These are phyloP conservation scores for Aspergillus ustus DNA, from an alignment of 2,329 filamentous ascomycete genomes.

Conservation along the genomic window DNA sequence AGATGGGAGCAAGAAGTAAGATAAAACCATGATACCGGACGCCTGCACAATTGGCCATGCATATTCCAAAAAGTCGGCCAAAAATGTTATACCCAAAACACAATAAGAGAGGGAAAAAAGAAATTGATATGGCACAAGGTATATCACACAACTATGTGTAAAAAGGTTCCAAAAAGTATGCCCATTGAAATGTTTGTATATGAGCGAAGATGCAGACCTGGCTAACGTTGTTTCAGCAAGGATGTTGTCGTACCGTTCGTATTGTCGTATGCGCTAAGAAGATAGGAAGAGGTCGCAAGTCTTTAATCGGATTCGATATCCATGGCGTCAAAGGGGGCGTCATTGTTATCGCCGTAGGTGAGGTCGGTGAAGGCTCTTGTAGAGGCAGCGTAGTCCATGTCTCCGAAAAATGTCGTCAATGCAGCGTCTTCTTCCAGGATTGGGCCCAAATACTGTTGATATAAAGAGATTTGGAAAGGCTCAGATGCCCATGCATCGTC, in stretches of 20 bases:
- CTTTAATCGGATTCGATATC: not conserved
- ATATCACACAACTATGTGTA: not conserved
- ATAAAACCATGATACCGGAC: not conserved
- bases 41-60: no score
- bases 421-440: not conserved
- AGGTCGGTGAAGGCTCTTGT: not conserved
- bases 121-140: not conserved
- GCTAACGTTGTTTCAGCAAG: not conserved
- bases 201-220: not conserved
- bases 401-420: not conserved
- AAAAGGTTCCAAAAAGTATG: not conserved
- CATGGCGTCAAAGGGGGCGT: not conserved
- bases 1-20: not conserved
- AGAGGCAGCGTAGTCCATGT: not conserved
- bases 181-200: not conserved
- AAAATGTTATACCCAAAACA: not conserved
- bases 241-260: not conserved
- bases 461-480: not conserved
- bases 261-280: not conserved
- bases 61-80: no score
- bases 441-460: not conserved
- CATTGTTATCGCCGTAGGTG: not conserved
- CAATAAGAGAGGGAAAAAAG: not conserved
- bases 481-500: not conserved
- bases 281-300: not conserved